Base-by-base conservation (phyloP, 2,329 filamentous ascomycete genomes). In the Paraphoma chrysanthemicola region DNA sequence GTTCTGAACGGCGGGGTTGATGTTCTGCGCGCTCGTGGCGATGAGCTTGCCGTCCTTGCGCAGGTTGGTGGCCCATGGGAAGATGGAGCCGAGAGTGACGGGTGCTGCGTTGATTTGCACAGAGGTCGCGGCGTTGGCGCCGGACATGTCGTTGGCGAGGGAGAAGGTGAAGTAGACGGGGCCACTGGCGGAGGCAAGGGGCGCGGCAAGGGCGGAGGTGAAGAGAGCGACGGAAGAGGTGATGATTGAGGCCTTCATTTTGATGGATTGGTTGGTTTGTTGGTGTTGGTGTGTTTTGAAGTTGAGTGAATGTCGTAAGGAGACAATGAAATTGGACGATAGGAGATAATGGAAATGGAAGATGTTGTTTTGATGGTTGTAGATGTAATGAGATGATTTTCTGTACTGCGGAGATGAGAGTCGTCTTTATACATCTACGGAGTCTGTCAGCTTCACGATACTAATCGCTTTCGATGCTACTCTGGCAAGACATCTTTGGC, bases 171-270 rank as follows among this genome's bases (percentile, higher is more conserved):
- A 52, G 43, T 44, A 44, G 6, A 36, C 23, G 12, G 54, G 18
- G 2, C 51, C 36, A 4, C 30, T 48, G 30, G 49, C 46, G n/a
- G 59, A 51, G 39, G 63, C 41, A 17, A 57, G 39, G 50, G 63
- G 54, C 47, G 51, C 45, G 51, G 66, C 57, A 42, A 69, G 45
- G 47, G 61, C 53, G 58, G 45, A 41, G 56, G 60, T 29, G 53
- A 63, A 33, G 56, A 63, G 50, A 44, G 52, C 29, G 43, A 62
- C 12, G 41, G 51, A 43, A 51, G 56, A 56, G 23, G 60, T 49
- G 54, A 60, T 54, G 54, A 60, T 53, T 48, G 58, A 57, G 52
- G 56, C 48, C 59, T 64, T 63, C 63, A 68, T 68, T 56, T 61
- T 61, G 56, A 36, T 49, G 48, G 44, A 17, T 56, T 49, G 45